phyloP scores from a whole-genome alignment of 2,329 filamentous ascomycete species.

The Penicillium sp. region DNA sequence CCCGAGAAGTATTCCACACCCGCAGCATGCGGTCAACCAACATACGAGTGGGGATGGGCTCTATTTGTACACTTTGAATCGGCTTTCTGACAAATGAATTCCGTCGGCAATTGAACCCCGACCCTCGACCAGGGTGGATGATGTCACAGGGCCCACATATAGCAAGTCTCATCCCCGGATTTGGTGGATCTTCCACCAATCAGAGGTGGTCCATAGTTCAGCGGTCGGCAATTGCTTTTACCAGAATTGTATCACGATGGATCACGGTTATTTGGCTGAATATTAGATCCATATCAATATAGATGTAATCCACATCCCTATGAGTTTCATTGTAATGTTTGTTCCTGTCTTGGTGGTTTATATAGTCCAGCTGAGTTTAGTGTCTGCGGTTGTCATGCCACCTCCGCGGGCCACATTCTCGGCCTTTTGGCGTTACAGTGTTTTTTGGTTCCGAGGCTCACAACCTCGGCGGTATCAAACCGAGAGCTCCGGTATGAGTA shows the following conservation, averaged over 20 bases:
- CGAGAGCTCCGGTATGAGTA: too few species aligned
- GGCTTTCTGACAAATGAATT: constrained; percentile 4
- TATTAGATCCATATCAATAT: neutral
- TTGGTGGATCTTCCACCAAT: constrained; percentile 7
- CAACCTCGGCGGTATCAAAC: neutral
- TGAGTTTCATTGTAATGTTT: too few species aligned
- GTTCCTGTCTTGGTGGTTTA: neutral
- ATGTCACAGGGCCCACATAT: neutral
- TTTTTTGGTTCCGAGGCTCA: constrained; percentile 10
- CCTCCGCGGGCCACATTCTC: neutral
- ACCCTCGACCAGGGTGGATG: neutral
- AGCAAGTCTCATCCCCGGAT: constrained; percentile 16
- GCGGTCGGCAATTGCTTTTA: constrained; percentile 6
- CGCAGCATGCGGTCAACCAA: neutral
- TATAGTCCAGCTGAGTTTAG: neutral
- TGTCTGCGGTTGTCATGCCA: neutral
- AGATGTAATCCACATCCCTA: neutral
- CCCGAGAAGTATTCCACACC: neutral
- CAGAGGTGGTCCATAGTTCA: neutral
- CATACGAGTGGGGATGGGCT: neutral
- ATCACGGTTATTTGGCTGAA: neutral
- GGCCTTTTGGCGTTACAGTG: neutral
- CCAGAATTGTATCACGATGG: neutral
- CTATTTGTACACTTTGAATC: neutral
- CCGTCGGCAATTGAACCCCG: constrained; percentile 21